Evolutionary conservation across 192 early-diverging fungal genomes (phyloP), one percentile per base, ranked within the genome.

Genomic region (Neocallimastix lanati): DNA sequence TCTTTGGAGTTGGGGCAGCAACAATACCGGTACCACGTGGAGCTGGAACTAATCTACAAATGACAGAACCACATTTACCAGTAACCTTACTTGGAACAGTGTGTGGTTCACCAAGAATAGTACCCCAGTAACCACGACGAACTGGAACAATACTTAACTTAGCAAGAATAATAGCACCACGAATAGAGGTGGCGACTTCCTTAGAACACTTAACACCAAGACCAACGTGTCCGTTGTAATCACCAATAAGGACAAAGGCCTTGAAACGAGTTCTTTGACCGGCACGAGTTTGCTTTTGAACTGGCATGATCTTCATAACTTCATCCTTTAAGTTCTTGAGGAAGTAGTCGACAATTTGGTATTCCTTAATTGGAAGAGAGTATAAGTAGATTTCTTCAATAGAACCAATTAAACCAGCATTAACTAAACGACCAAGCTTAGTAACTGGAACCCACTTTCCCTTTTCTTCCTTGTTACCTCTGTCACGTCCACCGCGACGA

Each of bases 201-300:
- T 97, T 98, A 86, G 97, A 96, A 92, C 97, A 98, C 93, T 98
- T 98, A 89, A 98, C 97, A 87, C 97, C 97, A 77, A 98, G 91
- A 93, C 97, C 97, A 84, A 97, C 95, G 90, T 98, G 97, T 80
- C 97, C 97, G 86, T 97, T 89, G 79, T 84, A 87, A 91, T 98
- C 96, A 88, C 96, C 96, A 84, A 98, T 95, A 89, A 96, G 94
- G 82, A 98, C 96, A 85, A 96, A 98, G 83, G 96, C 96, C 95
- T 98, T 98, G 92, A 98, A 98, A 86, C 96, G 94, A 83, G 96
- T 98, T 84, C 96, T 94, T 91, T 98, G 96, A 93, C 96, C 96
- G 83, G 96, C 96, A 87, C 94, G 93, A 86, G 96, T 98, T 89
- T 98, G 96, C 93, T 98, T 98, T 92, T 98, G 96, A 82, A 98